Conservation (phyloP, 2,329 filamentous ascomycete genomes). For the Cladophialophora exuberans region DNA sequence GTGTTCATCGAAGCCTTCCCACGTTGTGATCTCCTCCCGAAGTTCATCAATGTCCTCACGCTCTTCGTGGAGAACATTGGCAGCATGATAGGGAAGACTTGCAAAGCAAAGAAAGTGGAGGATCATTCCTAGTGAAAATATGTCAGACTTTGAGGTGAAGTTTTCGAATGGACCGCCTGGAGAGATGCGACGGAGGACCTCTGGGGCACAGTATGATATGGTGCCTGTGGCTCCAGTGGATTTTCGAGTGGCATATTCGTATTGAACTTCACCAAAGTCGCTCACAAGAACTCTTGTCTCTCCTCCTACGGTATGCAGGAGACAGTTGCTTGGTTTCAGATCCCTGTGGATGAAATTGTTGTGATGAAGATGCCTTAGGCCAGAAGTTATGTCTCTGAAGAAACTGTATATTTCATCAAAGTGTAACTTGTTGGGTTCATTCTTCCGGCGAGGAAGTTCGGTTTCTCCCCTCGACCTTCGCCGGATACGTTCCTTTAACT, state of each 20-base stretch:
- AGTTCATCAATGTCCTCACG: conserved; percentile 86
- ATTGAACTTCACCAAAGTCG: conserved; percentile 96
- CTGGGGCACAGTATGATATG: conserved; percentile 95
- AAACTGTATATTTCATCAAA: conserved; percentile 97
- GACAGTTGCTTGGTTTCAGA: conserved; percentile 92
- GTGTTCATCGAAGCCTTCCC: conserved; percentile 84
- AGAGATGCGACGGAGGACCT: conserved; percentile 73
- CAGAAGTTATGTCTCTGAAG: conserved; percentile 93
- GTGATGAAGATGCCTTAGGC: conserved; percentile 83
- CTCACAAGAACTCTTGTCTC: conserved; percentile 84
- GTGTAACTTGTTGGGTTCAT: conserved; percentile 59
- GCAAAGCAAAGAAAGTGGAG: conserved; percentile 98
- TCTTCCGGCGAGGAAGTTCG: conserved; percentile 52
- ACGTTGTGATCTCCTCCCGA: conserved; percentile 80
- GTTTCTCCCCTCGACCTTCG: conserved; percentile 77
- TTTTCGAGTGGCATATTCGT: conserved; percentile 76
- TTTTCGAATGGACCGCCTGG: conserved; percentile 77
- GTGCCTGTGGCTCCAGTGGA: conserved; percentile 94
- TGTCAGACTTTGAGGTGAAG: conserved; percentile 94
- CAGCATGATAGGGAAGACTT: conserved; percentile 79
- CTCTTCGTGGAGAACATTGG: conserved; percentile 86
- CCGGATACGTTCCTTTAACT: conserved; percentile 84
- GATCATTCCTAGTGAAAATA: conserved; percentile 99
- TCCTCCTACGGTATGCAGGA: conserved; percentile 76
- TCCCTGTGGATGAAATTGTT: conserved; percentile 96